Evolutionary conservation across 2,329 filamentous ascomycete genomes (phyloP).

Genomic region (Ceratocystis smalleyi): DNA sequence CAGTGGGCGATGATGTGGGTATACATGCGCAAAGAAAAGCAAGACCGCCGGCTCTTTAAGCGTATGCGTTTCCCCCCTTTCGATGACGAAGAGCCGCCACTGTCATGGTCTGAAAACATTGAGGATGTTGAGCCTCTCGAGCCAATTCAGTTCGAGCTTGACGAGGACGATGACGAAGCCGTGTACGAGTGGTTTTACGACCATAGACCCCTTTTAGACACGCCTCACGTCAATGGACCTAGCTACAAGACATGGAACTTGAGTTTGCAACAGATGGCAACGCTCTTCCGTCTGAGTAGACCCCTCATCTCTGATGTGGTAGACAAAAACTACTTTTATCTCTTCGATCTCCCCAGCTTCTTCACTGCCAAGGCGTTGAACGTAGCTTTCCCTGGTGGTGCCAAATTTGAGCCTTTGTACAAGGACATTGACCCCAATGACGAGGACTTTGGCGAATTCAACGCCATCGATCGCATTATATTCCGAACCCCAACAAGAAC

Average conservation of each 20-base stretch:
- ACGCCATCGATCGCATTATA: conserved; percentile 97
- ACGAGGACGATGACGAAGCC: conserved; percentile 79
- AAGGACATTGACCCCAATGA: conserved; percentile 98
- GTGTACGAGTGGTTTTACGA: conserved; percentile 98
- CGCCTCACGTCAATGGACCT: conserved; percentile 83
- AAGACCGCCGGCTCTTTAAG: conserved; percentile 89
- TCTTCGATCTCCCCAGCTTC: conserved; percentile 91
- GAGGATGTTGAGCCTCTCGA: conserved; percentile 96
- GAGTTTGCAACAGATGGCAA: conserved; percentile 86
- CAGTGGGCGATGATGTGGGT: conserved; percentile 99
- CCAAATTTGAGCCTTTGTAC: conserved; percentile 90
- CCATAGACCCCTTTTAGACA: conserved; percentile 77
- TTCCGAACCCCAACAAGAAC: conserved; percentile 91
- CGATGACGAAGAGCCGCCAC: conserved; percentile 91
- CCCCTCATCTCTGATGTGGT: conserved; percentile 82
- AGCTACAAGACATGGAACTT: conserved; percentile 97
- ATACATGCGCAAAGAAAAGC: conserved; percentile 94
- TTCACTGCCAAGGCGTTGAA: conserved; percentile 93
- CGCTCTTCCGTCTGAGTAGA: conserved; percentile 78
- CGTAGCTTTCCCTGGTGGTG: conserved; percentile 92
- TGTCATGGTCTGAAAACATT: conserved; percentile 97
- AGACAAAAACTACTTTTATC: conserved; percentile 94
- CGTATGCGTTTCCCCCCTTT: conserved; percentile 98
- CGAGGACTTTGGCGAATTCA: conserved; percentile 98
- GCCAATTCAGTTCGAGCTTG: conserved; percentile 95